phyloP scores from a whole-genome alignment of 768 basidiomycete genomes.

The Neoboletus brunneissimus region DNA sequence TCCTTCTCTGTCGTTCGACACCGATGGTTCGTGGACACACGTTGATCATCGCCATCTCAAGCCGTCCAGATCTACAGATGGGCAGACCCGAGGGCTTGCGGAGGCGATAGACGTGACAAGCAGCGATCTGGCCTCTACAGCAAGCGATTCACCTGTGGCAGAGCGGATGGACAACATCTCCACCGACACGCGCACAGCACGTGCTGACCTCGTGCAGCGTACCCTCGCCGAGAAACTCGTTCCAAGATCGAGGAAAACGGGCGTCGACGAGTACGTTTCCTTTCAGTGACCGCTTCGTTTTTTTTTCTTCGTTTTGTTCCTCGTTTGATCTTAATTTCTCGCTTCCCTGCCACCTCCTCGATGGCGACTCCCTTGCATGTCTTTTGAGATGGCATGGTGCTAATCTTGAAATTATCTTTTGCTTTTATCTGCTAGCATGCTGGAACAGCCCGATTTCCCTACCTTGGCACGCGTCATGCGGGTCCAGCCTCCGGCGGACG shows the following conservation, averaged over 20 bases:
- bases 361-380: background rate
- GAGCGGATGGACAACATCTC: slow-evolving; percentile 32
- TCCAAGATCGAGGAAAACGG: slow-evolving; percentile 64
- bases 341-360: background rate
- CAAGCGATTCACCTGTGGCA: slow-evolving; percentile 39
- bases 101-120: slow-evolving; percentile 39
- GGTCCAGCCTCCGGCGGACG: slow-evolving; percentile 53
- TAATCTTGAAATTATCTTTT: slow-evolving; percentile 3
- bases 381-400: background rate
- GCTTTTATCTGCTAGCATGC: slow-evolving; percentile 45
- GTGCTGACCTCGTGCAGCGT: slow-evolving; percentile 26
- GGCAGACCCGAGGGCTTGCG: slow-evolving; percentile 5
- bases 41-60: slow-evolving; percentile 45
- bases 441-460: slow-evolving; percentile 56
- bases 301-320: background rate
- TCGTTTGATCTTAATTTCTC: background rate
- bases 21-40: slow-evolving; percentile 69
- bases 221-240: slow-evolving; percentile 62
- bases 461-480: slow-evolving; percentile 66
- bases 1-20: slow-evolving; percentile 35
- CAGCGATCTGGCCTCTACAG: slow-evolving; percentile 54
- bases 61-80: slow-evolving; percentile 9
- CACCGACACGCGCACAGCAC: slow-evolving; percentile 31
- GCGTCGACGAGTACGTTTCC: slow-evolving; percentile 62
- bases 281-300: background rate